Evolutionary conservation across 2,329 filamentous ascomycete genomes (phyloP), one percentile per base, ranked within the genome.

Genomic region (Blastomyces silverae): DNA sequence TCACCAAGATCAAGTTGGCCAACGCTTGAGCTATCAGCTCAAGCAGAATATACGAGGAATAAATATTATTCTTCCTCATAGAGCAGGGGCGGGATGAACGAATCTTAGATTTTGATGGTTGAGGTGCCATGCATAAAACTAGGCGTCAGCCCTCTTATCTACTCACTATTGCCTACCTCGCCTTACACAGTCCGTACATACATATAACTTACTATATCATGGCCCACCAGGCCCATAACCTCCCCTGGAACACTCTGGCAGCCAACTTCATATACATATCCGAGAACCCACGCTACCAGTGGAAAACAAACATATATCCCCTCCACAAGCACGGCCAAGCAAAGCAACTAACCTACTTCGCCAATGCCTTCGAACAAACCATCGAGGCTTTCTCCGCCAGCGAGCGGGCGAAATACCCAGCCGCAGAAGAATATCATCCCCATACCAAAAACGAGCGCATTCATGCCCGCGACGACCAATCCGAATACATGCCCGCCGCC

Each of bases 151-250:
- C 22, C 2, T 20, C 28, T 20, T 11, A 56, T 56, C 20, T 37
- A 56, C 8, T 50, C 1, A 11, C 6, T 50, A 25, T 42, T 50
- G 8, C 7, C 4, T 25, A 6, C 1, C 5, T n/a, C 17, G 8
- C 44, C 44, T 48, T 34, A 34, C 31, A 6, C 31, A 34, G 31
- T 10, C 48, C n/a, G 1, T 25, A n/a, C n/a, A 17, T 7, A 5
- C 13, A 46, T 7, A 11, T 7, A 20, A 20, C 42, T 3, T 48
- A 39, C 7, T 50, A 56, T 39, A 56, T 7, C 4, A 52, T 57
- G 53, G 53, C 53, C 34, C 31, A 57, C 53, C 53, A 57, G 31
- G 8, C 53, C 31, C 53, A 57, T 22, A 37, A 57, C 53, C 53
- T 57, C 20, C 53, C 31, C 15, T 39, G 53, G 53, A 11, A 56